Evolutionary conservation across 2,329 filamentous ascomycete species (phyloP), one percentile per base, ranked within the genome.

Genomic region (Trichoderma afroharzianum): DNA sequence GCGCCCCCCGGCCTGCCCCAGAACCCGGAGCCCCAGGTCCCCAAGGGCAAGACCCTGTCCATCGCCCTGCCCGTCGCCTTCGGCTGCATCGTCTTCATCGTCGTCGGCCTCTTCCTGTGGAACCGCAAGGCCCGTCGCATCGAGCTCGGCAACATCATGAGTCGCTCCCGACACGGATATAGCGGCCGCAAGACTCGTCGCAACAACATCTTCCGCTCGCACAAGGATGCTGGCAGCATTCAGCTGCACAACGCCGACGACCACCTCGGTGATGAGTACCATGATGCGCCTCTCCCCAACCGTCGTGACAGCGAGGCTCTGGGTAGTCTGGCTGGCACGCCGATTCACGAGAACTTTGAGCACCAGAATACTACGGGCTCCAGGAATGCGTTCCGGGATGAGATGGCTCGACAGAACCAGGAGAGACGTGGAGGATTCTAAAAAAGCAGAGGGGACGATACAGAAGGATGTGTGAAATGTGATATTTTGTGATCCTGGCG

Each of bases 41-140:
- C 80, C 74, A 73, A 78, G 72, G 76, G 83, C 63, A 74, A 81
- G 11, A 85, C 83, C 32, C 80, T 90, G 58, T 82, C 83, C 76
- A 87, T 90, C 74, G 87, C 84, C 15, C 81, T 90, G 6, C 87
- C 88, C 21, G 79, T 82, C 68, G 80, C 86, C 24, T 78, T 87
- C n/a, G 84, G 83, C 63, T 81, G 84, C 76, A 79, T 87, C 68
- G 62, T 81, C 55, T 72, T 88, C 63, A 80, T 86, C 73, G 72
- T 88, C 75, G 57, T 90, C 80, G 82, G 90, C 79, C 77, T 89
- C 79, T 83, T 86, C 81, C 68, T 91, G 82, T 88, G 84, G 83
- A 87, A 88, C 79, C 81, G 83, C 69, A 82, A 84, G 75, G 79
- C 82, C n/a, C 83, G 87, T 70, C 78, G 78, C 72, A 87, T 89